These are phyloP conservation scores for Lachnellula subtilissima DNA, from an alignment of 2,329 filamentous ascomycete species.

Conservation along the genomic window DNA sequence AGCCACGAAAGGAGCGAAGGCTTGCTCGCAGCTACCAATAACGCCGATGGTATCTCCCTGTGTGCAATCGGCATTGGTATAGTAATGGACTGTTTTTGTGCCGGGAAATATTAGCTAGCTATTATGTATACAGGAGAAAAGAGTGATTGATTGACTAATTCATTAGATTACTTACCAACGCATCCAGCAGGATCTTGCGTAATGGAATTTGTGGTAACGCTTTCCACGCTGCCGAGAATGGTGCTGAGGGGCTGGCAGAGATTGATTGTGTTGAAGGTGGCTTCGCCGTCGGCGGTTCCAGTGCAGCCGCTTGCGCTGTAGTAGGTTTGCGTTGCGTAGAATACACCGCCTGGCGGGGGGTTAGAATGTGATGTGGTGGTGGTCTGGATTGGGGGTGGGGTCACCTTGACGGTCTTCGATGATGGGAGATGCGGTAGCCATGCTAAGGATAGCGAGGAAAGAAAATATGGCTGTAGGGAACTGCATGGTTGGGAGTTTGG, in stretches of 20 bases:
- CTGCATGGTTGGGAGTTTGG: background rate
- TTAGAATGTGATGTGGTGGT: background rate
- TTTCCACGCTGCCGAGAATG: background rate
- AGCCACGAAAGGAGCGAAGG: background rate
- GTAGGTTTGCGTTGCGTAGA: constrained; percentile 1
- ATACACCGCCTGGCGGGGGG: background rate
- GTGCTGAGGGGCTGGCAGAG: background rate
- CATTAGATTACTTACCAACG: background rate
- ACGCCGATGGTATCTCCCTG: background rate
- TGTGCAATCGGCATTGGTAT: constrained; percentile 1
- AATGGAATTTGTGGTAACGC: background rate
- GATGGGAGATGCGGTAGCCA: background rate
- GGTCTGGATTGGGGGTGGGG: background rate
- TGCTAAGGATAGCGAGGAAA: background rate
- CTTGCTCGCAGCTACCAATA: constrained; percentile 1
- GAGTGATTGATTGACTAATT: background rate
- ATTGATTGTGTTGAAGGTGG: background rate
- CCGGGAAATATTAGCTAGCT: background rate
- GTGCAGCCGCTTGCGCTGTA: background rate
- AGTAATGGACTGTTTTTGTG: background rate
- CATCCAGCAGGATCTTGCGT: background rate
- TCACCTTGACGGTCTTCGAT: background rate
- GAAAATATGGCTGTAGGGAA: background rate
- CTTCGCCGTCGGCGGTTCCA: background rate
- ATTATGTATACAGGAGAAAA: background rate